Evolutionary conservation across 306 rosid species (phyloP), one percentile per base, ranked within the genome.

Genomic region (Morella rubra): DNA sequence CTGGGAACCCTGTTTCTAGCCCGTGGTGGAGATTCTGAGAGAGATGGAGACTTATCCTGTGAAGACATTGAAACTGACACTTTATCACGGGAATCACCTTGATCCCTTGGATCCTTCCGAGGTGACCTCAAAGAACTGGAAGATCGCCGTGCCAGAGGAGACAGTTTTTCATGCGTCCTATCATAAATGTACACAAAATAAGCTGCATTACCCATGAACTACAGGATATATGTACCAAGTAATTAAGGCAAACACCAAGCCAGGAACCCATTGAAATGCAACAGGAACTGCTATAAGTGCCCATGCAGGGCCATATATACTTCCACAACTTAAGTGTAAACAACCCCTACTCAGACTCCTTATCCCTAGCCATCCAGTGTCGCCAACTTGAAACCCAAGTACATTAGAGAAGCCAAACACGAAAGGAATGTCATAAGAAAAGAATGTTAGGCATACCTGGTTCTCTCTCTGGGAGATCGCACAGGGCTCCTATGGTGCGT

Each of bases 381-480:
- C 68, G 72, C 40, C 50, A 61, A 27, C 42, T 45, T 24, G 54
- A 20, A 54, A 37, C 44, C 44, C 5, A 27, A 49, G 14, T 49
- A 11, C 52, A 49, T 8, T 6, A 15, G 46, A 42, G 49, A 50
- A 32, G 45, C 80, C 41, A 18, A 46, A 40, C 49, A 50, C 67
- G 0, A 56, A 58, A 41, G 41, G 24, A 60, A 5, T 49, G 37
- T 8, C 16, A 61, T 27, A 37, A 14, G 45, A 71, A 52, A 49
- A 79, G 5, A 27, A 37, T 22, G 46, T 77, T 27, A 12, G 2
- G 14, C 40, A 71, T 82, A 93, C 96, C 97, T 93, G 81, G 58
- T 81, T 79, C 78, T 85, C 58, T 72, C 91, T 71, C 72, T 53
- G 15, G 89, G 85, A 74, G 95, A 84, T 66, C 73, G 88, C 76